phyloP scores from a whole-genome alignment of 2,329 filamentous ascomycete species.

The Emericellopsis cladophorae region DNA sequence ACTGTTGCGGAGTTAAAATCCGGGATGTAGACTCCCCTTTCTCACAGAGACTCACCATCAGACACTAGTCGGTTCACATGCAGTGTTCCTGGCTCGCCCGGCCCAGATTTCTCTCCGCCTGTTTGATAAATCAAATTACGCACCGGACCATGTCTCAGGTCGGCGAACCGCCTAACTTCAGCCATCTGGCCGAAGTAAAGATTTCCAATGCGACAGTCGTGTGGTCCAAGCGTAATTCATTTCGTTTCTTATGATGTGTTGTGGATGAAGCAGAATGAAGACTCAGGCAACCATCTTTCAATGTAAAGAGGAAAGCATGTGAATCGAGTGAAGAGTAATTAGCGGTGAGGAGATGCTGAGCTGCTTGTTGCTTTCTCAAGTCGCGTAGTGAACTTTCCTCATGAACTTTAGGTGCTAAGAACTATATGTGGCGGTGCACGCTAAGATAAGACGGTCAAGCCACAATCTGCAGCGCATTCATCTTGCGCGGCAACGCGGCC shows the following conservation, averaged over 20 bases:
- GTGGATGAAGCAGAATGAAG: not conserved
- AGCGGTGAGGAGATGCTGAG: not conserved
- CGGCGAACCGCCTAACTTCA: conserved; percentile 17
- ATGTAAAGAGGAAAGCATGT: too few relatives aligned
- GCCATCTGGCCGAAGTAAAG: conserved; percentile 21
- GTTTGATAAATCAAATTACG: conserved; percentile 19
- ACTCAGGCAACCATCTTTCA: not conserved
- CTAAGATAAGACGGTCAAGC: not conserved
- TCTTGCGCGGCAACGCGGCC: conserved; percentile 10
- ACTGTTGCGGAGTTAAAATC: conserved; percentile 8
- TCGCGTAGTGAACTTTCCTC: too few relatives aligned
- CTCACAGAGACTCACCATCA: conserved; percentile 9
- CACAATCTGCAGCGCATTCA: conserved; percentile 1
- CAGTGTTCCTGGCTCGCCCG: conserved; percentile 12
- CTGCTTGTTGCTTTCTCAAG: not conserved
- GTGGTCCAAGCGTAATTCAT: conserved; percentile 14
- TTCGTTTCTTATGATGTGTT: conserved; percentile 2
- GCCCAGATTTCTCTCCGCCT: conserved; percentile 6
- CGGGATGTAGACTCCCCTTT: not conserved
- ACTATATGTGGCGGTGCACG: not conserved
- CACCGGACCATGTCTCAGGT: conserved; percentile 18
- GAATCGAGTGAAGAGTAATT: not conserved
- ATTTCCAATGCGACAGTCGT: conserved; percentile 11
- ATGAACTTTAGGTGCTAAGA: too few relatives aligned
- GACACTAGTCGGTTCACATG: conserved; percentile 16